phyloP scores from a whole-genome alignment of 1,284 basidiomycete genomes.

The Somion occarium region DNA sequence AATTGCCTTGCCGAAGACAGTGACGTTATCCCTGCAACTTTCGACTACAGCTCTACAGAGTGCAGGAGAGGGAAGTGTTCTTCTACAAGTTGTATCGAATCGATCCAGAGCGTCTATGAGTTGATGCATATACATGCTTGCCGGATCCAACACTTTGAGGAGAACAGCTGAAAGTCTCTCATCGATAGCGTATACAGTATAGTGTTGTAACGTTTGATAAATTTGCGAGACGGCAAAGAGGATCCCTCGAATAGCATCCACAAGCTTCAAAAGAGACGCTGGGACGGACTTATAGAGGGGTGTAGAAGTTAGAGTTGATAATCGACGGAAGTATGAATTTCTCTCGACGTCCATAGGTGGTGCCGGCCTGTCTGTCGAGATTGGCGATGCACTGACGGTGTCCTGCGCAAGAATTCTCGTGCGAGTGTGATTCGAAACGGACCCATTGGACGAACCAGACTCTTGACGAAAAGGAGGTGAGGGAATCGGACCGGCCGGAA shows the following conservation, averaged over 20 bases:
- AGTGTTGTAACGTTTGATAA: constrained; percentile 86
- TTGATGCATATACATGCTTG: constrained; percentile 76
- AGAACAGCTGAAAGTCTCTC: constrained; percentile 83
- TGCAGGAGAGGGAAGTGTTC: constrained; percentile 61
- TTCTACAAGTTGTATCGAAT: constrained; percentile 83
- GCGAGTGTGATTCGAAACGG: constrained; percentile 24
- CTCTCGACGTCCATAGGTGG: constrained; percentile 75
- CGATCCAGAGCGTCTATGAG: constrained; percentile 89
- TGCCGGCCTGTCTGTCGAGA: constrained; percentile 34
- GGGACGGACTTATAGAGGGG: constrained; percentile 72
- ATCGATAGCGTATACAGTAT: constrained; percentile 81
- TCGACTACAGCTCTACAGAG: constrained; percentile 81
- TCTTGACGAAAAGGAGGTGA: constrained; percentile 40
- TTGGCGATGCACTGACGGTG: constrained; percentile 36
- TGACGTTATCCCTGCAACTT: constrained; percentile 82
- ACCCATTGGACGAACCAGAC: constrained; percentile 36
- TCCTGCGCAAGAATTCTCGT: constrained; percentile 31
- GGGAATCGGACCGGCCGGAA: constrained; percentile 38
- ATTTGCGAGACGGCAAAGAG: constrained; percentile 93
- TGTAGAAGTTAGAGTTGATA: constrained; percentile 72
- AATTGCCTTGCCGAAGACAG: constrained; percentile 84
- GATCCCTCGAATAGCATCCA: constrained; percentile 89
- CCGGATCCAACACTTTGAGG: constrained; percentile 81
- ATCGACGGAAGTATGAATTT: constrained; percentile 90
- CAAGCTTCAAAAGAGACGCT: constrained; percentile 63